Evolutionary conservation across 352 stramenopile species (phyloP).

Genomic region (Phytophthora litchii): DNA sequence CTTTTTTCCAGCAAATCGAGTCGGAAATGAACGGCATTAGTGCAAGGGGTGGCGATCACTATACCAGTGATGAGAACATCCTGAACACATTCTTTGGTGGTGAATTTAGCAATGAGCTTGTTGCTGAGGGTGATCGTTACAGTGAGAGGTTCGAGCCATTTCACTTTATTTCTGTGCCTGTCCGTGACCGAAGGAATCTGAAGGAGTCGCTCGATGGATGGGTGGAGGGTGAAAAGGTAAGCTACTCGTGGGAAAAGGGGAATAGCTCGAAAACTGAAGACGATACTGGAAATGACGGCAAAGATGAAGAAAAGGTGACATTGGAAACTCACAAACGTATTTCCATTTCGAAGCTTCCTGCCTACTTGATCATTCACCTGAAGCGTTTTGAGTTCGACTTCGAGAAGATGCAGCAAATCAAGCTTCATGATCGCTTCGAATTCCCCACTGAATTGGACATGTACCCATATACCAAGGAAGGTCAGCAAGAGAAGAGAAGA

Average conservation of each 20-base stretch:
- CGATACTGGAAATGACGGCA: conserved; percentile 30
- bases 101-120: conserved; percentile 92
- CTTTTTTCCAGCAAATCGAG: conserved; percentile 94
- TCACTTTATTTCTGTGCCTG: conserved; percentile 90
- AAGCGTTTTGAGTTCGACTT: conserved; percentile 97
- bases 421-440: conserved; percentile 94
- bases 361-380: conserved; percentile 93
- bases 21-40: conserved; percentile 87
- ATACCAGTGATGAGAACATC: conserved; percentile 72
- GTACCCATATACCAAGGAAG: conserved; percentile 90
- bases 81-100: conserved; percentile 90
- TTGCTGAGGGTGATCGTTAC: conserved; percentile 86
- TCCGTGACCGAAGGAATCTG: conserved; percentile 88
- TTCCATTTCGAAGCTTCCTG: conserved; percentile 88
- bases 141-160: conserved; percentile 91
- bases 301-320: conserved; percentile 73
- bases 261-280: conserved; percentile 24
- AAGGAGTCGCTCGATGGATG: conserved; percentile 87
- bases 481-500: conserved; percentile 68
- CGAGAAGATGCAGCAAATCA: conserved; percentile 93
- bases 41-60: conserved; percentile 32
- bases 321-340: conserved; percentile 91
- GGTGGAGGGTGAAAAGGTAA: conserved; percentile 90
- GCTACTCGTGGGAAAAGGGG: conserved; percentile 88
- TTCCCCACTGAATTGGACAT: conserved; percentile 92